Conservation (phyloP, 805 yeast species). For the Myxozyma udenii region DNA sequence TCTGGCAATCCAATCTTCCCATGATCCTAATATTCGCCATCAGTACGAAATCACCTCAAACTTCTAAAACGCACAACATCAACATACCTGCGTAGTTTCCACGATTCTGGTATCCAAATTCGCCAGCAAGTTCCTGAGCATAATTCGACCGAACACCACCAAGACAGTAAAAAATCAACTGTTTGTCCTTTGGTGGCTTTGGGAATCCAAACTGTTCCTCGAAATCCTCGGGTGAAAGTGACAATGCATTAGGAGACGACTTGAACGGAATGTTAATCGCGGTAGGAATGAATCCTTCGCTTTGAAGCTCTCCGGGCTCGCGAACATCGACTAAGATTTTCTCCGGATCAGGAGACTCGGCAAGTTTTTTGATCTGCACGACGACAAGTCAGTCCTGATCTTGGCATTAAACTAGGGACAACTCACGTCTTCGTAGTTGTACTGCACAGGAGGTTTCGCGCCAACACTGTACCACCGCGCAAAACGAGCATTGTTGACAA, state of each 20-base stretch:
- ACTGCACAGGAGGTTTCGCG: slow-evolving; percentile 8
- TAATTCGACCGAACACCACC: slow-evolving; percentile 90
- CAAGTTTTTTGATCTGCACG: slow-evolving; percentile 21
- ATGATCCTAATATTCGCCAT: too few species aligned
- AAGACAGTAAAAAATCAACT: slow-evolving; percentile 83
- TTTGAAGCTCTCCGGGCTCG: slow-evolving; percentile 76
- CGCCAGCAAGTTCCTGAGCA: slow-evolving; percentile 86
- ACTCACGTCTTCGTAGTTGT: slow-evolving; percentile 23
- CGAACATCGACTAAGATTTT: slow-evolving; percentile 76
- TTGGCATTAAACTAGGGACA: neutral
- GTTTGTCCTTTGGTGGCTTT: slow-evolving; percentile 70
- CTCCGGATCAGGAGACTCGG: slow-evolving; percentile 12
- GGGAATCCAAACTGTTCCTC: slow-evolving; percentile 73
- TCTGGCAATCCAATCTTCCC: slow-evolving; percentile 69
- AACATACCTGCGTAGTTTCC: slow-evolving; percentile 55
- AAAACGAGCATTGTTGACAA: neutral
- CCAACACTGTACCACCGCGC: neutral
- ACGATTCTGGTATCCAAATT: slow-evolving; percentile 81
- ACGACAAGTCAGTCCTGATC: neutral
- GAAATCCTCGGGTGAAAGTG: slow-evolving; percentile 74
- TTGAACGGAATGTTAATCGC: slow-evolving; percentile 87
- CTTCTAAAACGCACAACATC: neutral
- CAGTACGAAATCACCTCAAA: too few species aligned
- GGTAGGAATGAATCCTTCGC: slow-evolving; percentile 71
- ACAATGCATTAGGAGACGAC: slow-evolving; percentile 88